Base-by-base conservation (phyloP, 768 basidiomycete genomes). In the Collybia sordida region DNA sequence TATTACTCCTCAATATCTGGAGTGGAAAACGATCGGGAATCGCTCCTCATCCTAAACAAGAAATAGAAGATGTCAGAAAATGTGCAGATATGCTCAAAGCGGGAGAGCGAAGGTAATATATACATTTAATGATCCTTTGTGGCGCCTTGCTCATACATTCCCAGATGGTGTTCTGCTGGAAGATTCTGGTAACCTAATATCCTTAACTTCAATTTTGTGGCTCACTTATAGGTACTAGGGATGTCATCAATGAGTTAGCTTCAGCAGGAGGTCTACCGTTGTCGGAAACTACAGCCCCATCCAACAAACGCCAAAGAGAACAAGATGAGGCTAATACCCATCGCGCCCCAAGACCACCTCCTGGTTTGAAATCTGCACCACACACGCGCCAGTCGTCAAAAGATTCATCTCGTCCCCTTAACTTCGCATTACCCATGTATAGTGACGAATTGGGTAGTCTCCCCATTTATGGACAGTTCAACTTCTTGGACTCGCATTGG, bases 1-100 rank as follows among this genome's bases (percentile, higher is more conserved):
- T 89, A 2, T 70, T 88, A 5, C 68, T 89, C 36, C 69, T 89
- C 54, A 82, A 81, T 50, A 81, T 86, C 9, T 88, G 81, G 86
- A 83, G 75, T 50, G 80, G 75, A 18, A 79, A 73, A 58, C 70
- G 73, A 51, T 71, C 71, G 27, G 77, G 80, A 11, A 56, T 71
- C 23, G 65, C 68, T 1, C 71, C 72, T 2, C 77, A 85, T 58
- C 70, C 74, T 14, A 64, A 66, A 42, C 67, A 75, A 44, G 82
- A 86, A 42, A 73, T 86, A 65, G 70, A 73, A 35, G 83, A 85
- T 53, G 81, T 88, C 2, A 72, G 81, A 42, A 74, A 73, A 45
- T 87, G 83, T 59, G 70, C 86, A 62, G 66, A 79, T 17, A 69
- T 79, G 3, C 67, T 87, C n/a, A 69, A 68, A 42, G 57, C 48